Evolutionary conservation across 352 stramenopile genomes (phyloP).

Genomic region (Pythium utonaiense): DNA sequence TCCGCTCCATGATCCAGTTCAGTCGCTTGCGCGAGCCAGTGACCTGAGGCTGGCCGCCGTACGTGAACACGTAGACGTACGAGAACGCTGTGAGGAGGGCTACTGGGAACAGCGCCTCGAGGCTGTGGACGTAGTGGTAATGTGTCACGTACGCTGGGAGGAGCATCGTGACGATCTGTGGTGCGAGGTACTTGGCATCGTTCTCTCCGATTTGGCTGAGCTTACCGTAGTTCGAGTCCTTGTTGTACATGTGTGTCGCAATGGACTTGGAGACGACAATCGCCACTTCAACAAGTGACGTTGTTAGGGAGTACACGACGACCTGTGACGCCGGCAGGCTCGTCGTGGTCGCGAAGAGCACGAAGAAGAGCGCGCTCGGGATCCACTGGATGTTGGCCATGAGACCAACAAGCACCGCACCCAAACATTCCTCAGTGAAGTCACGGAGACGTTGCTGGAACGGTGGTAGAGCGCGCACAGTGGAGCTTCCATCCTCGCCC

Average conservation of each 20-base stretch:
- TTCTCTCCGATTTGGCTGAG: slow-evolving; percentile 42
- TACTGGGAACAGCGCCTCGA: slow-evolving; percentile 42
- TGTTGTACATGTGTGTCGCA: slow-evolving; percentile 53
- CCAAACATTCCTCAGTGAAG: slow-evolving; percentile 56
- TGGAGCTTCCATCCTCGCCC: neutral
- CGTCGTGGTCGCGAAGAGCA: slow-evolving; percentile 49
- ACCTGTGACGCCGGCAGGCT: slow-evolving; percentile 33
- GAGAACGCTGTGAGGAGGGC: slow-evolving; percentile 42
- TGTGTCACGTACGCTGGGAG: slow-evolving; percentile 47
- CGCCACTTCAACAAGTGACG: slow-evolving; percentile 39
- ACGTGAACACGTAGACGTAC: slow-evolving; percentile 69
- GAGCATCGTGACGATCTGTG: slow-evolving; percentile 31
- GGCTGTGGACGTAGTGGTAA: slow-evolving; percentile 45
- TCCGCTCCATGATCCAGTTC: slow-evolving; percentile 38
- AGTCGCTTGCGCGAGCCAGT: slow-evolving; percentile 49
- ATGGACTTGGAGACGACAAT: slow-evolving; percentile 59
- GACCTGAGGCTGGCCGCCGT: slow-evolving; percentile 59
- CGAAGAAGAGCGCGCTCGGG: slow-evolving; percentile 45
- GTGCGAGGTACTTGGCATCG: slow-evolving; percentile 52
- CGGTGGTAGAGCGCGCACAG: neutral
- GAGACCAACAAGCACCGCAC: slow-evolving; percentile 38
- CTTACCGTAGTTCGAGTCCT: slow-evolving; percentile 51
- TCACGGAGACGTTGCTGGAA: slow-evolving; percentile 29
- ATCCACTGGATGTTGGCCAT: slow-evolving; percentile 72
- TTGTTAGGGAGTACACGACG: slow-evolving; percentile 37